Evolutionary conservation across 2,329 filamentous ascomycete genomes (phyloP), one percentile per base, ranked within the genome.

Genomic region (Colletotrichum plurivorum): DNA sequence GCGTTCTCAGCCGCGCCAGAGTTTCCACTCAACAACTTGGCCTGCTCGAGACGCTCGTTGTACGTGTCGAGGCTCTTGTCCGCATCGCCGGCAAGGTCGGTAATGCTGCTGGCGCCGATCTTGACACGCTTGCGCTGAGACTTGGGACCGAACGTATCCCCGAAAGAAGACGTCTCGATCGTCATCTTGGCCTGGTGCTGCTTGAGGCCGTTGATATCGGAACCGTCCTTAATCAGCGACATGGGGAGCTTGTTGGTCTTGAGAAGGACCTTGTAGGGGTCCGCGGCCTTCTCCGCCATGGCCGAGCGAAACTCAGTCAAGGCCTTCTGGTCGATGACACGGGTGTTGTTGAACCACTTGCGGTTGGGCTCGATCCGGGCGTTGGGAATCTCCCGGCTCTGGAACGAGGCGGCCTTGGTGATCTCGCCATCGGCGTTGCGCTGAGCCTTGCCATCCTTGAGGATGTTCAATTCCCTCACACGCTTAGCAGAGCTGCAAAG

Each of bases 161-260:
- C 85, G 77, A 97, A 99, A 0, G 95, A 94, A 39, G 92, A 89
- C 18, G 91, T 93, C 83, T 97, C 94, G 56, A 98, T 92, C 10
- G 94, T 90, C 84, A 98, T 97, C 85, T 97, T 98, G 46, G 95
- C 95, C 77, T 93, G 89, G 81, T 98, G 95, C 79, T 97, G 90
- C 83, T 97, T 97, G 67, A 97, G 81, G 0, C 95, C 95, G 76
- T 97, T 95, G 74, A 91, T 79, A 20, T 81, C 90, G 66, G 92
- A 87, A 63, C 89, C 89, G 76, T 98, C 95, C 71, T 90, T 88
- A 77, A 99, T 97, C 79, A 99, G 84, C 74, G 91, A 95, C 94
- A 99, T 95, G 48, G 96, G 96, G 56, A 99, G 87, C 84, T 98
- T 98, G 82, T 98, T 98, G 73, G 93, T 93, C 85, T 98, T 98